These are phyloP conservation scores for Vararia minispora DNA, from an alignment of 768 basidiomycete genomes.

Conservation along the genomic window DNA sequence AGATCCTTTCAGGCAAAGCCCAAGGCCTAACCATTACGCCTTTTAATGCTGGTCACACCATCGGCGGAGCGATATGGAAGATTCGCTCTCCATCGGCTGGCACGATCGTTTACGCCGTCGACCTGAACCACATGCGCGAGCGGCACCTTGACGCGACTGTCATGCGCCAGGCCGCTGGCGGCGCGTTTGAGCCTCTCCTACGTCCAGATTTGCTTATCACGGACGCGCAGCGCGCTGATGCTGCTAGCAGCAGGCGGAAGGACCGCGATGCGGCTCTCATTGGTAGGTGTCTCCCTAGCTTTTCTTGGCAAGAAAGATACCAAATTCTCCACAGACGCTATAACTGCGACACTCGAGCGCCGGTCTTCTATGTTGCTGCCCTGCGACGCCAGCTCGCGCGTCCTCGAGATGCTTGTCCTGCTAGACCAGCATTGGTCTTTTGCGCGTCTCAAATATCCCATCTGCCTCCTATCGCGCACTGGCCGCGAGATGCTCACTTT, in stretches of 20 bases:
- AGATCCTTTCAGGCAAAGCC: constrained; percentile 49
- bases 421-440: constrained; percentile 98
- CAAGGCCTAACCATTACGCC: constrained; percentile 92
- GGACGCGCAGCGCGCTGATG: constrained; percentile 74
- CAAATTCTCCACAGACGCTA: constrained; percentile 47
- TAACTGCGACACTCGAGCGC: constrained; percentile 76
- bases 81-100: constrained; percentile 96
- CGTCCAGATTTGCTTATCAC: constrained; percentile 91
- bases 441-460: constrained; percentile 72
- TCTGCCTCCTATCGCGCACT: constrained; percentile 88
- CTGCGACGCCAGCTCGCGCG: constrained; percentile 87
- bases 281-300: constrained; percentile 32
- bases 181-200: constrained; percentile 76
- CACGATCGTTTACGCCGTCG: constrained; percentile 89
- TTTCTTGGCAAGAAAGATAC: constrained; percentile 9
- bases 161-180: constrained; percentile 60
- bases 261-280: constrained; percentile 86
- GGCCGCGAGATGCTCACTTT: constrained; percentile 90
- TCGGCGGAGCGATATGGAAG: constrained; percentile 98
- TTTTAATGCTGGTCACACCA: constrained; percentile 87
- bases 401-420: constrained; percentile 89
- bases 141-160: constrained; percentile 93
- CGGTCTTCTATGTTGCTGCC: constrained; percentile 81
- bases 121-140: constrained; percentile 94
- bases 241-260: constrained; percentile 78